These are phyloP conservation scores for Ascoidea tarda DNA, from an alignment of 805 yeast genomes.

Conservation along the genomic window DNA sequence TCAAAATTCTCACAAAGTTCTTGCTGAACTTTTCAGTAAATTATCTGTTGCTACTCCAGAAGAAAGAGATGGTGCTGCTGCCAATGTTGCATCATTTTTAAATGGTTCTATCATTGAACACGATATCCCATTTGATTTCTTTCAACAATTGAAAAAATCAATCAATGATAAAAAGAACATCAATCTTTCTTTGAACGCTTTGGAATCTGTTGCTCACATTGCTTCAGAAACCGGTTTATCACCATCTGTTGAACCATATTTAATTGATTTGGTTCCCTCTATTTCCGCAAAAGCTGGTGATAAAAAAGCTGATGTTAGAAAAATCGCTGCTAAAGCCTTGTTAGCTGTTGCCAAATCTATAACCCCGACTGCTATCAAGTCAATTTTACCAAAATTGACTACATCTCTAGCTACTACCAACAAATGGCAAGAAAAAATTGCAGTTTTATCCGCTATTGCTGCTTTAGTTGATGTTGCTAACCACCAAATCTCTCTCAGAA, in stretches of 20 bases:
- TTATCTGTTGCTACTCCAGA: conserved; percentile 80
- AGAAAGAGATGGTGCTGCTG: conserved; percentile 72
- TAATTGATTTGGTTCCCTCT: conserved; percentile 61
- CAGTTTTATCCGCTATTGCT: conserved; percentile 74
- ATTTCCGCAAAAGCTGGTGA: conserved; percentile 80
- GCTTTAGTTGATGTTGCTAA: conserved; percentile 89
- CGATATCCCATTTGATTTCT: conserved; percentile 88
- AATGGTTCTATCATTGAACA: conserved; percentile 97
- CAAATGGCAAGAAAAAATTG: conserved; percentile 98
- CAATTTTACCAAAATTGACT: conserved; percentile 70
- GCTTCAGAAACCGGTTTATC: conserved; percentile 66
- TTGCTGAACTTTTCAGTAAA: conserved; percentile 86
- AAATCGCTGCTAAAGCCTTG: conserved; percentile 64
- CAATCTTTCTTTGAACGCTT: conserved; percentile 55
- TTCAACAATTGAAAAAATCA: conserved; percentile 60
- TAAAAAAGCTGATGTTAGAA: conserved; percentile 67
- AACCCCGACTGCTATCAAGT: conserved; percentile 91
- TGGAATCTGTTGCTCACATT: conserved; percentile 74
- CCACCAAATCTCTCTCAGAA: conserved; percentile 92
- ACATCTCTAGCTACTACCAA: conserved; percentile 52
- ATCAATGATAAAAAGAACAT: conserved; percentile 70
- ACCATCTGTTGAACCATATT: conserved; percentile 92
- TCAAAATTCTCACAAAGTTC: conserved; percentile 50
- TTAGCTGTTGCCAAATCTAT: conserved; percentile 63
- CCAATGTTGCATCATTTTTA: conserved; percentile 83